Base-by-base conservation (phyloP, 805 yeast species). In the Vanderwaltozyma tropicalis region DNA sequence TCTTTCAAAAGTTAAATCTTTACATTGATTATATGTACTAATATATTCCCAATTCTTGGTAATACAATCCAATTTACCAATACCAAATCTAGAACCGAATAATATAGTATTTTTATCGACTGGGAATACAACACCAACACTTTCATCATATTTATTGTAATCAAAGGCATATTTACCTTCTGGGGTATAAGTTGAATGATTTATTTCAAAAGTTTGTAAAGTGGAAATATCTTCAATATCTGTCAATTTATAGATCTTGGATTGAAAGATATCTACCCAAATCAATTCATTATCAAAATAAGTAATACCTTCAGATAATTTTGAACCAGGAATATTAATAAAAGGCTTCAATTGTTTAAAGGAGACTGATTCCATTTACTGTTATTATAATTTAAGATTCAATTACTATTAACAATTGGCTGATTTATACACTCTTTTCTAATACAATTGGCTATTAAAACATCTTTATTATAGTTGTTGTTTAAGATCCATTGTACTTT, bases 71-170 rank as follows among this genome's bases (percentile, higher is more conserved):
- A 74, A 73, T 30, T 62, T 59, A 11, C 76, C 82, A 34, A 83
- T 66, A 16, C 95, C 95, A 31, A 63, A 61, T 49, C 74, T 72
- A 34, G 74, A 72, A 37, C 87, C 92, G 40, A 75, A 72, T 26
- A 79, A 48, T 14, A 81, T 63, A 2, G 66, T 61, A 46, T 74
- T 68, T 27, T 71, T 71, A 42, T 78, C 66, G 8, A 53, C 34
- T 24, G 85, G 70, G 14, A 77, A 83, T 44, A 87, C 69, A 13
- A 80, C 88, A 12, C 95, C 95, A 35, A 83, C 63, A 5, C 74
- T 63, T 27, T 67, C 69, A 9, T 59, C 49, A 4, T 32, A 39
- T 4, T 27, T 35, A 3, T 24, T 17, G n/a, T 32, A 29, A 21
- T 21, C 38, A 4, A 26, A 26, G n/a, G 52, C 50, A 32, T 49